Evolutionary conservation across 805 yeast species (phyloP), one percentile per base, ranked within the genome.

Genomic region (Blastobotrys mokoenaii): DNA sequence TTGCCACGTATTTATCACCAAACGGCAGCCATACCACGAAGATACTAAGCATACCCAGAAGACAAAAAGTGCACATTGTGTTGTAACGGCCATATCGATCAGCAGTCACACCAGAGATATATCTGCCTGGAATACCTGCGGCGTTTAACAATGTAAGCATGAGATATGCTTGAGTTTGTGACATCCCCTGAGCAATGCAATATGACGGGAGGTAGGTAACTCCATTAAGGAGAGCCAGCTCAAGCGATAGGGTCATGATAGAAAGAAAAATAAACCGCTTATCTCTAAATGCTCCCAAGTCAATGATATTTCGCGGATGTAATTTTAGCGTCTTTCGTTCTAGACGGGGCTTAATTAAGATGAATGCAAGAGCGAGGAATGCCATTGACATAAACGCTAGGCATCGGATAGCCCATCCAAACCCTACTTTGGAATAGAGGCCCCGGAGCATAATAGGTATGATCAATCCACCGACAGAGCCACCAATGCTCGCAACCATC

Each of bases 371-470:
- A 1, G 54, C 8, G 20, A 71, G 56, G 44, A 75, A 68, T 5
- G 55, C 66, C 3, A 70, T 52, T 48, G 73, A 72, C 10, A 77
- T 56, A 40, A 78, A 69, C 2, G 75, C 77, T 20, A 79, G 52
- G 3, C 71, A 68, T 54, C 84, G 63, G 37, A 79, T 68, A 0
- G 83, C 80, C 84, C 84, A 79, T 7, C 66, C 61, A 51, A 71
- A 79, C 0, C 83, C 84, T 25, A 76, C 73, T 41, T 66, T 64
- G 1, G 56, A 57, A 51, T 76, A 79, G 29, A 66, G 64, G n/a
- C 29, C 17, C 49, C 76, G 69, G 49, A 79, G 66, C 61, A 77
- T 68, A 41, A 76, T 61, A 2, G 83, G 80, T 61, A 79, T 72
- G 9, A 71, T 52, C 45, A 76, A 64, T 37, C 82, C 82, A 18